Conservation (phyloP, 176 grass and related monocot genomes). For the Alloteropsis semialata region DNA sequence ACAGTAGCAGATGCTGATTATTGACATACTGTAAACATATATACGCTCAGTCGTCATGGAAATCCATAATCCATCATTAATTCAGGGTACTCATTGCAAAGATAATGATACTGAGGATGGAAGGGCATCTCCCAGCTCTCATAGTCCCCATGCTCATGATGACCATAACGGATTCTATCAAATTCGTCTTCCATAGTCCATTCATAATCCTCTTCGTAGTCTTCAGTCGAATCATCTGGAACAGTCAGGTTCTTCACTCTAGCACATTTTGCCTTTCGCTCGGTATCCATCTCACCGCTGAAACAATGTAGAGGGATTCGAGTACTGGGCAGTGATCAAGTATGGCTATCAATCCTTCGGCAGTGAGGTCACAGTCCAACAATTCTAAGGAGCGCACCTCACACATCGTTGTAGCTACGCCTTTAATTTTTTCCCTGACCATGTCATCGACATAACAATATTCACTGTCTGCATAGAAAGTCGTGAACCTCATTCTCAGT, state of each 20-base stretch:
- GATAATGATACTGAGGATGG: too few species aligned
- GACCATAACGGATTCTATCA: too few species aligned
- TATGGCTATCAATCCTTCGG: neutral
- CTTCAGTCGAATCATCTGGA: neutral
- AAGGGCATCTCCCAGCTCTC: too few species aligned
- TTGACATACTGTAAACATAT: too few species aligned
- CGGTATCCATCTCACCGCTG: neutral
- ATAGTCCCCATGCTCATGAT: too few species aligned
- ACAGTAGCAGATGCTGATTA: too few species aligned
- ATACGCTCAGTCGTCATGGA: too few species aligned
- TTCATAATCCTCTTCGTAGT: neutral
- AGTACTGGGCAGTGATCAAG: neutral
- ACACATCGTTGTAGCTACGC: neutral
- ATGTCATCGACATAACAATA: rapidly evolving
- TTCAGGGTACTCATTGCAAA: too few species aligned
- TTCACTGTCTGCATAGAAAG: too few species aligned
- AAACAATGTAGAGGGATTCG: neutral
- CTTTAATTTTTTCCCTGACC: neutral
- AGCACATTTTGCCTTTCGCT: neutral
- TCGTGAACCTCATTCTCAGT: neutral
- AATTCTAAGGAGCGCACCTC: neutral
- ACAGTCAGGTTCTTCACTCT: neutral
- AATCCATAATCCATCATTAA: too few species aligned
- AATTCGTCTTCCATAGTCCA: too few species aligned
- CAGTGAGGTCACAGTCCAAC: neutral